Conservation (phyloP, 352 stramenopile species). For the Pythium brachiatum region DNA sequence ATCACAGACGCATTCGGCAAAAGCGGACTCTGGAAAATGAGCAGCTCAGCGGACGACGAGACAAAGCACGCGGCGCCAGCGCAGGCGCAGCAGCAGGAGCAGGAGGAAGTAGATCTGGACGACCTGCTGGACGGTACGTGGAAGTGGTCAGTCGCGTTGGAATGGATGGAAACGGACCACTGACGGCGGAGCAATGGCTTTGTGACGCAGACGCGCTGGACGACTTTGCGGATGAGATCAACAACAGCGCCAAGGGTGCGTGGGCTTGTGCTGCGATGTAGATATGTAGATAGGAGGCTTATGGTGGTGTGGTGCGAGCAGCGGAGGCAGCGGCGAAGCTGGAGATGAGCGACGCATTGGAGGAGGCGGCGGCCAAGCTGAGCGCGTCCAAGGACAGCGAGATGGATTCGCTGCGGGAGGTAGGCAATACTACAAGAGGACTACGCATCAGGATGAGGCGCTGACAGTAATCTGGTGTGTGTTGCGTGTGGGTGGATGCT, state of each 20-base stretch:
- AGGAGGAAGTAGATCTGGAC: slow-evolving; percentile 74
- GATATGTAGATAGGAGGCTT: not conserved
- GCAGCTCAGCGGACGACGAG: slow-evolving; percentile 27
- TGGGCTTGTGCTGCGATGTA: not conserved
- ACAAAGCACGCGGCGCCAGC: slow-evolving; percentile 18
- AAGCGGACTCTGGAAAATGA: not conserved
- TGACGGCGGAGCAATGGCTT: slow-evolving; percentile 1
- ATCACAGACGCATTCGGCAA: not conserved
- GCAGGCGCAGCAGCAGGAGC: slow-evolving; percentile 5
- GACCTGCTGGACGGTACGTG: slow-evolving; percentile 70
- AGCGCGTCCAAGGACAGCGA: slow-evolving; percentile 46
- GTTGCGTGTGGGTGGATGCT: not conserved
- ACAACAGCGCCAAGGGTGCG: slow-evolving; percentile 22
- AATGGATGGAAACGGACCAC: not conserved
- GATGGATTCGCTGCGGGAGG: slow-evolving; percentile 64
- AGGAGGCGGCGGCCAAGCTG: slow-evolving; percentile 53
- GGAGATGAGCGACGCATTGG: slow-evolving; percentile 37
- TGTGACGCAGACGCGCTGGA: slow-evolving; percentile 65
- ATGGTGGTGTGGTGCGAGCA: not conserved
- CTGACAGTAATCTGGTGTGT: not conserved
- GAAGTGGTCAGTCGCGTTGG: not conserved
- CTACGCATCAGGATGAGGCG: not conserved
- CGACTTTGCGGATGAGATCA: slow-evolving; percentile 78
- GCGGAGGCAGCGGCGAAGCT: slow-evolving; percentile 16
- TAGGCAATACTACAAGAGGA: slow-evolving; percentile 13